Conservation (phyloP, 768 basidiomycete species). For the Clitopilus passeckerianus region DNA sequence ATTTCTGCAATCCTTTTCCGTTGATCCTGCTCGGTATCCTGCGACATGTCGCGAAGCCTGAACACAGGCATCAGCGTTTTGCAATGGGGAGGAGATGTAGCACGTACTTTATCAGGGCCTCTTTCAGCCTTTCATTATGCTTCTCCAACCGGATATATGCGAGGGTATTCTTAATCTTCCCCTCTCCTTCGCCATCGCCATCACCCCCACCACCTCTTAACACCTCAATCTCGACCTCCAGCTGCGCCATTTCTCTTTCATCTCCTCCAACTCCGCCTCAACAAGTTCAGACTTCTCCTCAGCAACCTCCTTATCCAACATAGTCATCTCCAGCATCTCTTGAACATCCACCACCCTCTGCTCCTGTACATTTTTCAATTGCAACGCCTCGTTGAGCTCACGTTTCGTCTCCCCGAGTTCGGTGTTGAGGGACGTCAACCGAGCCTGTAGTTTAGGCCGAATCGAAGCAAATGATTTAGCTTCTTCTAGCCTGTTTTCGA, state of each 20-base stretch:
- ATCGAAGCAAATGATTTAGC: constrained; percentile 80
- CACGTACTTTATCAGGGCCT: constrained; percentile 76
- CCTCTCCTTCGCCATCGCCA: constrained; percentile 23
- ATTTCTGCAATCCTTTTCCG: constrained; percentile 77
- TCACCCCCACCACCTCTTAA: constrained; percentile 53
- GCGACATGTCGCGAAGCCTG: constrained; percentile 84
- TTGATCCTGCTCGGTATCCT: constrained; percentile 84
- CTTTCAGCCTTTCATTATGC: constrained; percentile 93
- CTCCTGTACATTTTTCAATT: constrained; percentile 70
- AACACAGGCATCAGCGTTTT: not conserved
- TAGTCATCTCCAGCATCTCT: constrained; percentile 92
- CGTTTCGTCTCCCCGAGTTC: constrained; percentile 75
- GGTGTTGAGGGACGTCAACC: constrained; percentile 74
- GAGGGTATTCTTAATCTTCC: constrained; percentile 46
- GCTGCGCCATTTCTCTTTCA: constrained; percentile 73
- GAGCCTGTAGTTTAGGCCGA: constrained; percentile 88
- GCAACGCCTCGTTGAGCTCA: constrained; percentile 70
- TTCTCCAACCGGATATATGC: constrained; percentile 88
- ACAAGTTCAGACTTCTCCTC: constrained; percentile 87
- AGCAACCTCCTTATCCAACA: constrained; percentile 94
- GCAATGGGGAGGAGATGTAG: not conserved
- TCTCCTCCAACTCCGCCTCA: constrained; percentile 71
- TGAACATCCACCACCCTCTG: constrained; percentile 68
- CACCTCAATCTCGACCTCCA: constrained; percentile 82
- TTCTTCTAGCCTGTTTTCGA: constrained; percentile 81